These are phyloP conservation scores for Cucurbita argyrosperma DNA, from an alignment of 306 rosid species.

Conservation along the genomic window DNA sequence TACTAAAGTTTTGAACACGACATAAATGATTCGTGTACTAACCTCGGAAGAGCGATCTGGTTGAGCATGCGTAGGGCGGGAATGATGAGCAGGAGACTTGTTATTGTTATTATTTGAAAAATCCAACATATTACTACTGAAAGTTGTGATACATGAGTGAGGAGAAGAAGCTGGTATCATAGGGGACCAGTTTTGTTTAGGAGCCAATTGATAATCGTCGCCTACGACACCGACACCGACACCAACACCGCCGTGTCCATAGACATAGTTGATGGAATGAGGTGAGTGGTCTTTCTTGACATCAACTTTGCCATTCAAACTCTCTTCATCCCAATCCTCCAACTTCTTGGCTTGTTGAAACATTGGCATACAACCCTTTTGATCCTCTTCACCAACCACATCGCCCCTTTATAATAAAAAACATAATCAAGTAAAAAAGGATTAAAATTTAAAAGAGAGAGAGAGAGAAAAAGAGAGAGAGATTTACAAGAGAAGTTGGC, in stretches of 20 bases:
- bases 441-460: neutral
- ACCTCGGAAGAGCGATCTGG: slow-evolving; percentile 83
- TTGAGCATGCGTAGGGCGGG: slow-evolving; percentile 25
- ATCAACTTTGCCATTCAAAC: slow-evolving; percentile 21
- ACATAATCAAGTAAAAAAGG: neutral
- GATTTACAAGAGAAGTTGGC: slow-evolving; percentile 71
- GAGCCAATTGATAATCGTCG: slow-evolving; percentile 12
- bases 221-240: neutral
- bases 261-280: slow-evolving; percentile 24
- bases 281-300: slow-evolving; percentile 44
- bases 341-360: slow-evolving; percentile 42
- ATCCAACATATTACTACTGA: slow-evolving; percentile 72
- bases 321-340: slow-evolving; percentile 61
- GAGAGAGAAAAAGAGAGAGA: neutral
- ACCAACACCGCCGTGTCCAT: slow-evolving; percentile 19
- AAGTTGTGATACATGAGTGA: slow-evolving; percentile 61
- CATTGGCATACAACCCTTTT: slow-evolving; percentile 26
- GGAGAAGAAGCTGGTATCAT: slow-evolving; percentile 34
- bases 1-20: neutral
- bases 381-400: slow-evolving; percentile 51
- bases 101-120: slow-evolving; percentile 40
- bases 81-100: slow-evolving; percentile 19
- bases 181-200: slow-evolving; percentile 30
- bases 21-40: neutral
- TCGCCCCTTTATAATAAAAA: slow-evolving; percentile 40